Conservation (phyloP, 1,284 basidiomycete species). For the Fomitopsis palustris region DNA sequence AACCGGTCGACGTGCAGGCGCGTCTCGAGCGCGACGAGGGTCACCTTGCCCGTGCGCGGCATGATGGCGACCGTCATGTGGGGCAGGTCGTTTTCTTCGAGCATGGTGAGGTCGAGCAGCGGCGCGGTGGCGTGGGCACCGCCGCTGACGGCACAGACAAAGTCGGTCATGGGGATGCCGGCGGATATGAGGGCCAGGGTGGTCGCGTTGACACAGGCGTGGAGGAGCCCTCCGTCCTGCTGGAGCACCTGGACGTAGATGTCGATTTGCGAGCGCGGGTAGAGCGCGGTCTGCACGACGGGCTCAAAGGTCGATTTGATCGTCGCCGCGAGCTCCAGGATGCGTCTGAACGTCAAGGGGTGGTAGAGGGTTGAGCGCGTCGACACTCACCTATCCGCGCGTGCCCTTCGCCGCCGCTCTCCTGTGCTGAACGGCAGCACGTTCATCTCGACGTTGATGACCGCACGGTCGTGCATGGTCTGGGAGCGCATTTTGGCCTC, state of each 20-base stretch:
- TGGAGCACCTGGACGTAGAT: constrained; percentile 91
- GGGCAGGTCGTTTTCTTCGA: constrained; percentile 91
- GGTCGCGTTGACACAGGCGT: constrained; percentile 92
- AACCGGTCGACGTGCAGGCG: constrained; percentile 92
- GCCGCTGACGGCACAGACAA: constrained; percentile 83
- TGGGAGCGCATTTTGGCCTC: constrained; percentile 79
- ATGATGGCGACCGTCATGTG: constrained; percentile 86
- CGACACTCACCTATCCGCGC: constrained; percentile 90
- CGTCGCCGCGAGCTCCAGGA: constrained; percentile 82
- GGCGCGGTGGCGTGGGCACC: constrained; percentile 78
- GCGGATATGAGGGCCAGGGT: constrained; percentile 89
- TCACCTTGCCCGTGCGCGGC: constrained; percentile 80
- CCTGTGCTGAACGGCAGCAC: constrained; percentile 85
- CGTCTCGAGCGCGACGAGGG: constrained; percentile 91
- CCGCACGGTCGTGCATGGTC: constrained; percentile 78
- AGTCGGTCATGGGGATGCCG: constrained; percentile 89
- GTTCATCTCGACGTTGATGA: constrained; percentile 82
- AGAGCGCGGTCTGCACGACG: constrained; percentile 86
- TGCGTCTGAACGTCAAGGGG: constrained; percentile 80
- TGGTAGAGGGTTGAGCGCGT: too few species aligned
- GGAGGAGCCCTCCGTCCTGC: constrained; percentile 92
- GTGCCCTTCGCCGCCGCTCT: constrained; percentile 70
- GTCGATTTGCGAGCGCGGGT: constrained; percentile 93
- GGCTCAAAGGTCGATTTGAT: constrained; percentile 96
- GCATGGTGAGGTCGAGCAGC: constrained; percentile 80